phyloP scores from a whole-genome alignment of 257 asterid genomes.

The Primulina tabacum region DNA sequence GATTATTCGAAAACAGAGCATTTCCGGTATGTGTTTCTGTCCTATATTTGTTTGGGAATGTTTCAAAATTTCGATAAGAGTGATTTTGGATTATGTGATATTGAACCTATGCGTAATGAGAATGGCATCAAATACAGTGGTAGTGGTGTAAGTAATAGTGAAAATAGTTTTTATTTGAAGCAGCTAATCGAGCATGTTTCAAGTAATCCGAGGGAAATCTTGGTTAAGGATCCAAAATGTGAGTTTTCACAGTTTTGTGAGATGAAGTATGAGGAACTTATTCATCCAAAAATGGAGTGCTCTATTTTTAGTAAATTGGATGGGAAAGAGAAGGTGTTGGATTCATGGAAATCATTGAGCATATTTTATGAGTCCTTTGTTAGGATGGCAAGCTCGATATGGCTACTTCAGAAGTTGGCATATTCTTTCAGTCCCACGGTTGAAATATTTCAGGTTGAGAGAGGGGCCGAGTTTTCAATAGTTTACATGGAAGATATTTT shows the following conservation, averaged over 20 bases:
- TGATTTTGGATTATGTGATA: conserved; percentile 49
- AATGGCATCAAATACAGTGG: conserved; percentile 27
- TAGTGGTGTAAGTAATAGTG: conserved; percentile 26
- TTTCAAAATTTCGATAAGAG: conserved; percentile 65
- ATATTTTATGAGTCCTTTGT: conserved; percentile 83
- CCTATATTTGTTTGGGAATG: conserved; percentile 74
- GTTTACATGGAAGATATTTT: conserved; percentile 84
- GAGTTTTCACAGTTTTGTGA: conserved; percentile 78
- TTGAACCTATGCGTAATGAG: conserved; percentile 33
- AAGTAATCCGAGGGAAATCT: conserved; percentile 69
- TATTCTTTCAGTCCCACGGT: conserved; percentile 64
- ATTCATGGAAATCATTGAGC: conserved; percentile 78
- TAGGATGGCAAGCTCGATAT: conserved; percentile 83
- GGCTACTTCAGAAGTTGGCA: conserved; percentile 90
- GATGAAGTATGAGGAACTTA: conserved; percentile 72
- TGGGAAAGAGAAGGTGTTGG: conserved; percentile 69
- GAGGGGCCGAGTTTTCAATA: conserved; percentile 70
- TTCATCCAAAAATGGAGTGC: conserved; percentile 89
- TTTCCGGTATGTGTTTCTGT: conserved; percentile 62
- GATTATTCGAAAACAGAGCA: conserved; percentile 59
- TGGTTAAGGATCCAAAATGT: conserved; percentile 61
- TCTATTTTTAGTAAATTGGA: conserved; percentile 75
- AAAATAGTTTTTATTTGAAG: conserved; percentile 36
- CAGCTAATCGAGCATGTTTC: conserved; percentile 71
- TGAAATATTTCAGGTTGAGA: conserved; percentile 85